Evolutionary conservation across 352 stramenopile genomes (phyloP).

Genomic region (Globisporangium cylindrosporum): DNA sequence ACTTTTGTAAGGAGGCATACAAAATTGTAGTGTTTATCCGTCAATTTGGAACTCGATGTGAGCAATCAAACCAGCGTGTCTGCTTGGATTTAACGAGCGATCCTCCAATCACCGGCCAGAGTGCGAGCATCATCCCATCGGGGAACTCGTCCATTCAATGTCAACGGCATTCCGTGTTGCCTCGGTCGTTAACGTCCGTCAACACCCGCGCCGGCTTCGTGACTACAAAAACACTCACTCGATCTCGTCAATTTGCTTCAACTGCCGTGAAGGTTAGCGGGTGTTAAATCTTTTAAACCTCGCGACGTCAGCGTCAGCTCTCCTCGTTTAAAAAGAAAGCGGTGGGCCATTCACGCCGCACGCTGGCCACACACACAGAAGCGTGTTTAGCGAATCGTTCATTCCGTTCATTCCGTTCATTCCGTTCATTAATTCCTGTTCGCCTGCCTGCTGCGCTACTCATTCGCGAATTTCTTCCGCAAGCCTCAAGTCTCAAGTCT

Average conservation of each 20-base stretch:
- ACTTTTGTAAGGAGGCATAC: neutral
- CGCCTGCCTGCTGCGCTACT: too few relatives aligned
- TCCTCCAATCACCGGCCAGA: too few relatives aligned
- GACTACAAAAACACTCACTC: neutral
- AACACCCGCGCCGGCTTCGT: neutral
- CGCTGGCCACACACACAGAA: neutral
- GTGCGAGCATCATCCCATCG: neutral
- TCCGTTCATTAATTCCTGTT: neutral
- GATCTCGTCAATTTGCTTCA: neutral
- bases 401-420: neutral
- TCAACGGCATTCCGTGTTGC: neutral
- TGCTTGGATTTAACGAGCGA: neutral
- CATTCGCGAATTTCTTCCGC: conserved; percentile 18
- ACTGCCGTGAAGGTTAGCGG: neutral
- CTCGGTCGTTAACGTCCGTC: neutral
- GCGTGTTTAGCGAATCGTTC: neutral
- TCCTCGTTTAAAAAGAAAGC: neutral
- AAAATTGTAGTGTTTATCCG: neutral
- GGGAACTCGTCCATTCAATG: neutral
- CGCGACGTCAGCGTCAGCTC: neutral
- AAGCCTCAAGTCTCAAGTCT: conserved; percentile 17
- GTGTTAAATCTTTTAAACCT: neutral
- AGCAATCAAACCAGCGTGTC: neutral
- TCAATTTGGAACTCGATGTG: too few relatives aligned
- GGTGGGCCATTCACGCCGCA: neutral